phyloP scores from a whole-genome alignment of 2,329 filamentous ascomycete species.

The Colletotrichum sp. region DNA sequence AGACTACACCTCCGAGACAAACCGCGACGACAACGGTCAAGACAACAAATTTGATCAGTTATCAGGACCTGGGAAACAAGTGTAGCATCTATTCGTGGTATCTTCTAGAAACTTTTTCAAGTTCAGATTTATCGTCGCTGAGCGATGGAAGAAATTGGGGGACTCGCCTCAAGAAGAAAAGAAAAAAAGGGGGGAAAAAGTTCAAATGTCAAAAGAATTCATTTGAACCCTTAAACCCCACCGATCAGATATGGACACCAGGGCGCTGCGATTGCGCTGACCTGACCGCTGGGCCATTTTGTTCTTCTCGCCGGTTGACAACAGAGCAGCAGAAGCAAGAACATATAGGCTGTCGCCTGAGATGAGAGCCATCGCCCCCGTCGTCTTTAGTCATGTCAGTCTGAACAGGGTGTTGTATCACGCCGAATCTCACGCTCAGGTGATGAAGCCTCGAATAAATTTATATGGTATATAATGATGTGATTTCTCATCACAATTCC shows the following conservation, averaged over 20 bases:
- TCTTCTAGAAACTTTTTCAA: not conserved
- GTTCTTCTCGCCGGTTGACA: not conserved
- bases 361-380: not conserved
- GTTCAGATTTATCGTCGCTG: not conserved
- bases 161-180: not conserved
- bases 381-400: not conserved
- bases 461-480: slow-evolving; percentile 11
- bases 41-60: not conserved
- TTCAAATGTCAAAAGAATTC: not conserved
- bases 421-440: not conserved
- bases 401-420: not conserved
- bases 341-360: not conserved
- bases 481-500: not conserved
- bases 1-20: not conserved
- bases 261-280: not conserved
- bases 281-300: not conserved
- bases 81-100: not conserved
- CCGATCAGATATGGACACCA: not conserved
- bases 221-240: not conserved
- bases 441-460: not conserved
- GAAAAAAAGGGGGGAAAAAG: not conserved
- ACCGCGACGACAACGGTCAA: not conserved
- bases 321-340: not conserved
- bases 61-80: not conserved
- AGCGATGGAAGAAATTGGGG: not conserved